Evolutionary conservation across 2,329 filamentous ascomycete species (phyloP).

Genomic region (Didymella pinodella): DNA sequence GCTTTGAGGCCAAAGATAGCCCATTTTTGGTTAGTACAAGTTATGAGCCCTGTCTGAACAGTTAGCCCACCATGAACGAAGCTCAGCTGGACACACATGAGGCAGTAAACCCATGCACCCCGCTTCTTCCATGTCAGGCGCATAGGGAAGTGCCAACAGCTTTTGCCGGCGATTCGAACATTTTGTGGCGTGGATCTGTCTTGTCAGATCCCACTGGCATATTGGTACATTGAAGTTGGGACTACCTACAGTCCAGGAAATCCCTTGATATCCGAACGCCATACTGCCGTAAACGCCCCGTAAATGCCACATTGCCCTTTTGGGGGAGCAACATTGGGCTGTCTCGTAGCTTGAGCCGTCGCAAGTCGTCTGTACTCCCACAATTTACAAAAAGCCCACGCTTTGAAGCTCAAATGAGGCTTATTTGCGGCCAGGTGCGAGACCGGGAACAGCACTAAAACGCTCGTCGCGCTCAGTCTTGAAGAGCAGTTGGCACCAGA

Average conservation of each 20-base stretch:
- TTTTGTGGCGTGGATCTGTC: constrained; percentile 11
- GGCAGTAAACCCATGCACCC: not conserved
- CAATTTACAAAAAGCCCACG: not conserved
- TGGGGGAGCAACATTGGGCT: not conserved
- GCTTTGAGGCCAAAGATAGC: not conserved
- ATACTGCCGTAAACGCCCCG: constrained; percentile 12
- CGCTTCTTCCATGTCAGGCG: constrained; percentile 1
- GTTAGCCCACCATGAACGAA: constrained; percentile 4
- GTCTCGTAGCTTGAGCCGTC: not conserved
- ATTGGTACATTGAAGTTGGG: constrained; percentile 19
- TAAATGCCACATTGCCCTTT: constrained; percentile 24
- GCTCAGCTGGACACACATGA: constrained; percentile 1
- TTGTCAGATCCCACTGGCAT: constrained; percentile 27
- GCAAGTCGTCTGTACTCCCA: not conserved
- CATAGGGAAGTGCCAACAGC: not conserved
- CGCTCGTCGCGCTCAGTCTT: constrained; percentile 97
- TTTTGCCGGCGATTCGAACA: not conserved
- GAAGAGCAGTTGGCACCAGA: constrained; percentile 97
- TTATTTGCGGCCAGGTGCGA: constrained; percentile 60
- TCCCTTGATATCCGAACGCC: not conserved
- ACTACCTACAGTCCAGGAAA: constrained; percentile 35
- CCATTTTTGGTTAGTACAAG: constrained; percentile 4
- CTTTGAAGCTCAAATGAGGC: not conserved
- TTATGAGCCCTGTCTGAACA: constrained; percentile 1
- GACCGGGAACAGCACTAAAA: constrained; percentile 72